Conservation (phyloP, 305 asterid species). For the Fraxinus platypoda region DNA sequence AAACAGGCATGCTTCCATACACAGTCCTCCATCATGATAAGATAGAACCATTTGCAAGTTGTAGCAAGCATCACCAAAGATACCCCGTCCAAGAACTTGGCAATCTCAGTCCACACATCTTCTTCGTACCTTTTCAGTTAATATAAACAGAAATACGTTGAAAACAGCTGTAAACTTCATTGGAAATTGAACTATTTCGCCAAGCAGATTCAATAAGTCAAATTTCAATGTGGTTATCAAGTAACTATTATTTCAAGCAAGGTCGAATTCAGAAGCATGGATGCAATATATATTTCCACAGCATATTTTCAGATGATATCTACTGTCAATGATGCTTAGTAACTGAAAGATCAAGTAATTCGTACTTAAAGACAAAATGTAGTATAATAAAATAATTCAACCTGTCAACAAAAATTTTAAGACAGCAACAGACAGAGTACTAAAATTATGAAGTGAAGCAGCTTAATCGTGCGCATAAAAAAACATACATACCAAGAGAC, state of each 20-base stretch:
- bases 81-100: slow-evolving; percentile 87
- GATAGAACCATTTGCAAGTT: slow-evolving; percentile 75
- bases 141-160: slow-evolving; percentile 15
- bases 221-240: neutral
- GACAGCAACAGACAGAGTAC: neutral
- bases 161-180: slow-evolving; percentile 3
- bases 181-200: neutral
- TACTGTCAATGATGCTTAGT: neutral
- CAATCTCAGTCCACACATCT: slow-evolving; percentile 91
- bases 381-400: neutral
- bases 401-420: neutral
- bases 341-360: neutral
- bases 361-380: neutral
- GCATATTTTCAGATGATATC: neutral
- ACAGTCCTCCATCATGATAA: slow-evolving; percentile 64
- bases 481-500: neutral
- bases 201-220: slow-evolving; percentile 5
- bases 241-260: neutral
- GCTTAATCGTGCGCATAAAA: neutral
- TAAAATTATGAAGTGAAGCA: neutral
- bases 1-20: slow-evolving; percentile 84
- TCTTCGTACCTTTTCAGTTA: slow-evolving; percentile 62
- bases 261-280: slow-evolving; percentile 1
- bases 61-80: slow-evolving; percentile 80
- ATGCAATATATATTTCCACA: neutral